Conservation (phyloP, 352 stramenopile species). For the Pythium brassicae region DNA sequence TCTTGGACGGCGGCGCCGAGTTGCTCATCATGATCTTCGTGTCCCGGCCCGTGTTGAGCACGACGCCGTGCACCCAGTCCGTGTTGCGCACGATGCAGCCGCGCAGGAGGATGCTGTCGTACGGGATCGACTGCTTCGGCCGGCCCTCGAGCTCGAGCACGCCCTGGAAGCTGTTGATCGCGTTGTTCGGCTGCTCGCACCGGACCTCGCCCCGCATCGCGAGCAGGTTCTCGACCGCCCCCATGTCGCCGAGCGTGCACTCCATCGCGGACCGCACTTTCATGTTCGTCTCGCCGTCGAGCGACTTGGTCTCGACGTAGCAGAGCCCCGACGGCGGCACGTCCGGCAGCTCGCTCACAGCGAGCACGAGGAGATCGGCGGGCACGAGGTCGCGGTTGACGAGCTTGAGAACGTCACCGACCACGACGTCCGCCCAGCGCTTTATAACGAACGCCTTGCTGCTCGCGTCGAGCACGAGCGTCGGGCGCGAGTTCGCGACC, state of each 20-base stretch:
- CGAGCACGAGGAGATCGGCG: constrained; percentile 81
- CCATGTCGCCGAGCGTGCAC: constrained; percentile 50
- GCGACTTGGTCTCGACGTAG: constrained; percentile 89
- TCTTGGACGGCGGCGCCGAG: constrained; percentile 74
- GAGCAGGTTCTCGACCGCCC: constrained; percentile 31
- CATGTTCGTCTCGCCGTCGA: constrained; percentile 93
- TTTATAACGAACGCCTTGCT: constrained; percentile 46
- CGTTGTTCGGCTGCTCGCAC: constrained; percentile 84
- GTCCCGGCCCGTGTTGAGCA: constrained; percentile 92
- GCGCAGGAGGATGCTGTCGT: constrained; percentile 87
- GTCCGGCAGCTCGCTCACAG: constrained; percentile 60
- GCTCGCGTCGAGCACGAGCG: constrained; percentile 47
- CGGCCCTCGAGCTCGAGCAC: constrained; percentile 60
- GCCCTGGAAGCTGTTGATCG: constrained; percentile 90
- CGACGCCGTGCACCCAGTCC: constrained; percentile 87
- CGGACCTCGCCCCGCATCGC: constrained; percentile 55
- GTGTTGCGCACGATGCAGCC: constrained; percentile 92
- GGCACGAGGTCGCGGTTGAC: constrained; percentile 80
- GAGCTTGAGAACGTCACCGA: constrained; percentile 83
- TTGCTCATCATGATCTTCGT: constrained; percentile 93
- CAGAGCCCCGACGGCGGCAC: constrained; percentile 66
- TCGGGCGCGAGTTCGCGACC: constrained; percentile 71
- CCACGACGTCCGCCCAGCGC: constrained; percentile 76
- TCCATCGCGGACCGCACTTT: constrained; percentile 86
- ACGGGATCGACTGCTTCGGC: constrained; percentile 59